A percentile compares a stretch with the other conserved stretches of the same genome.
These are phyloP conservation scores for Tardiomyces depauwii DNA, from an alignment of 1,139 yeast genomes.

Conservation along the genomic window DNA sequence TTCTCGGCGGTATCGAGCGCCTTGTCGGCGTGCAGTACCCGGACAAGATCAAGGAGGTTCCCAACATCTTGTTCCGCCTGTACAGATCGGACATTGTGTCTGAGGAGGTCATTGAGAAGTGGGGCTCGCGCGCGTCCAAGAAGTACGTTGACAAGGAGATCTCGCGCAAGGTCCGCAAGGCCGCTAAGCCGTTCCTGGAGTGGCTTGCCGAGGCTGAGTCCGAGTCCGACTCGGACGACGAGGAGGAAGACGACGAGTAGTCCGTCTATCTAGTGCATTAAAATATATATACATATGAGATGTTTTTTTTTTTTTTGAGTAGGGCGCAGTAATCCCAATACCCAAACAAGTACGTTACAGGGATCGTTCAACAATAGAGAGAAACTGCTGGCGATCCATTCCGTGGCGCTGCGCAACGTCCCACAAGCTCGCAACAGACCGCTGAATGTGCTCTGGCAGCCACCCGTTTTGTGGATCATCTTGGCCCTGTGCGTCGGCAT, in stretches of 20 bases:
- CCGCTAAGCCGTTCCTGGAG: slow-evolving; percentile 88
- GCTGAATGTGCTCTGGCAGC: not conserved
- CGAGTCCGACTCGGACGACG: slow-evolving; percentile 43
- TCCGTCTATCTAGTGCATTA: not conserved
- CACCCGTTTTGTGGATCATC: not conserved
- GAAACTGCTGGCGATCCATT: not conserved
- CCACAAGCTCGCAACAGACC: slow-evolving; percentile 1
- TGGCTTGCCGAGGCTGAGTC: slow-evolving; percentile 96
- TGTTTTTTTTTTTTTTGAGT: too few species aligned
- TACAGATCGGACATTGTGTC: slow-evolving; percentile 77
- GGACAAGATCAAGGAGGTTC: slow-evolving; percentile 59
- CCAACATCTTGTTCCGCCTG: slow-evolving; percentile 69
- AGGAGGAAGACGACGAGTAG: slow-evolving; percentile 5
- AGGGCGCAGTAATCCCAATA: too few species aligned
- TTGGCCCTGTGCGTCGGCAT: not conserved
- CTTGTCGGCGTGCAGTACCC: slow-evolving; percentile 76
- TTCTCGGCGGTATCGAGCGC: slow-evolving; percentile 94
- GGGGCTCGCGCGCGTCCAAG: slow-evolving; percentile 91
- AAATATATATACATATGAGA: too few species aligned
- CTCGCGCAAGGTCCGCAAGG: slow-evolving; percentile 88
- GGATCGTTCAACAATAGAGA: not conserved
- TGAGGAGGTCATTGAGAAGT: slow-evolving; percentile 68
- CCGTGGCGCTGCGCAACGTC: slow-evolving; percentile 1
- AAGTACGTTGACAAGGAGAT: slow-evolving; percentile 88
- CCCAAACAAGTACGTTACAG: too few species aligned